Conservation (phyloP, 805 yeast genomes). For the Limtongia smithiae region DNA sequence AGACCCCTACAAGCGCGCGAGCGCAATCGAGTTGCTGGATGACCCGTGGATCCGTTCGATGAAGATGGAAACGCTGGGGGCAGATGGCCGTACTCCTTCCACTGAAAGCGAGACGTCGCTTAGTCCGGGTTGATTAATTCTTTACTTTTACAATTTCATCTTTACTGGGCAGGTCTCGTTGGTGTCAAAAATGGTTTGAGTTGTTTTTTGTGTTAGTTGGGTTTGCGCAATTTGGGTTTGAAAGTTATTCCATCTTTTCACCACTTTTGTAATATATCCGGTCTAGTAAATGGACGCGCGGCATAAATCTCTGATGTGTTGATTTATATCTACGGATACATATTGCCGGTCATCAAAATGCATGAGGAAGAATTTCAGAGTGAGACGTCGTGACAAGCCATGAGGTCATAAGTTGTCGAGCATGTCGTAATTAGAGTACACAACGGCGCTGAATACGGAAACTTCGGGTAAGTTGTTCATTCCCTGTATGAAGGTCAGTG, state of each 20-base stretch:
- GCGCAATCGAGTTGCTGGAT: slow-evolving; percentile 77
- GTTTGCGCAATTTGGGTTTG: no score
- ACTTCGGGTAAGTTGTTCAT: slow-evolving; percentile 58
- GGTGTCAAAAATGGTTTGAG: no score
- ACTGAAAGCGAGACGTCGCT: slow-evolving; percentile 19
- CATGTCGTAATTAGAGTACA: slow-evolving; percentile 69
- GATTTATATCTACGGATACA: no score
- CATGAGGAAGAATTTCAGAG: no score
- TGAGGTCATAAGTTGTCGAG: neutral
- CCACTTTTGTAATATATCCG: no score
- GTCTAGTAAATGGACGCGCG: no score
- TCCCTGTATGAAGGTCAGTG: slow-evolving; percentile 25
- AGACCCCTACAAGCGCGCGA: slow-evolving; percentile 73
- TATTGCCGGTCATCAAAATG: no score
- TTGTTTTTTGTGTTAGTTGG: no score
- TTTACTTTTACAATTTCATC: neutral
- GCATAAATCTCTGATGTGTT: no score
- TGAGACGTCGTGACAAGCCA: no score
- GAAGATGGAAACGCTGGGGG: slow-evolving; percentile 18
- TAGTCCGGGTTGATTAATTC: neutral
- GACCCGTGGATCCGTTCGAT: slow-evolving; percentile 77
- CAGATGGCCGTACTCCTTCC: slow-evolving; percentile 21
- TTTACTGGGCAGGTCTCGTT: no score
- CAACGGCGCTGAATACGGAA: slow-evolving; percentile 85
- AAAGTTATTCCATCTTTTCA: no score